These are phyloP conservation scores for Zhuliangozyma blackwelliae DNA, from an alignment of 1,139 yeast genomes.

Conservation along the genomic window DNA sequence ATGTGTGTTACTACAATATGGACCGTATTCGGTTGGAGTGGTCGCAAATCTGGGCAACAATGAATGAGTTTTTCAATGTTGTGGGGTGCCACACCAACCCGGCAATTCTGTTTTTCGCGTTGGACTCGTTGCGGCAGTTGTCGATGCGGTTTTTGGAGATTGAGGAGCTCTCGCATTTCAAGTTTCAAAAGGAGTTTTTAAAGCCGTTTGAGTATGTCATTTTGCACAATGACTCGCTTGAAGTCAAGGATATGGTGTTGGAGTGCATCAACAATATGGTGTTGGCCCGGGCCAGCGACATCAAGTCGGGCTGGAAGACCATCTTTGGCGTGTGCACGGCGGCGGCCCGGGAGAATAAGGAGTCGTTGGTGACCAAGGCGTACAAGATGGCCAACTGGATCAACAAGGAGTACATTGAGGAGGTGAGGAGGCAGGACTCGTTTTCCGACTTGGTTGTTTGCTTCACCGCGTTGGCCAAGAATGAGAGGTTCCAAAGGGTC, in stretches of 20 bases:
- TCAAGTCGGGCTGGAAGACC: constrained; percentile 94
- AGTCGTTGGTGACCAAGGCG: constrained; percentile 58
- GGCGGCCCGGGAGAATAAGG: constrained; percentile 56
- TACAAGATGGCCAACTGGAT: constrained; percentile 62
- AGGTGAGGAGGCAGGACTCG: constrained; percentile 68
- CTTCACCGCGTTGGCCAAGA: constrained; percentile 77
- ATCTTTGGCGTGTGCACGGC: constrained; percentile 72
- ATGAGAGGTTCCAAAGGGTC: constrained; percentile 73
- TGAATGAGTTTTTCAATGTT: constrained; percentile 84
- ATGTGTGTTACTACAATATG: constrained; percentile 97
- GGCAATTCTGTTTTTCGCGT: constrained; percentile 81
- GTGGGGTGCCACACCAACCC: constrained; percentile 79
- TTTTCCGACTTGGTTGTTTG: constrained; percentile 73
- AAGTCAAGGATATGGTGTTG: constrained; percentile 83
- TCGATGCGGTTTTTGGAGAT: constrained; percentile 89
- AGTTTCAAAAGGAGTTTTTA: constrained; percentile 90
- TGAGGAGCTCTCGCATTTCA: constrained; percentile 92
- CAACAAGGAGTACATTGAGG: constrained; percentile 56
- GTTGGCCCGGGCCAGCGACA: constrained; percentile 64
- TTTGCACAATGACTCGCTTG: constrained; percentile 58
- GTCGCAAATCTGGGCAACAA: constrained; percentile 91
- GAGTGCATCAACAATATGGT: constrained; percentile 89
- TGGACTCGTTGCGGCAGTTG: constrained; percentile 89
- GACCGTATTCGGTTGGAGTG: constrained; percentile 93
- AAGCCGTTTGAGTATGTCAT: constrained; percentile 86